Evolutionary conservation across 2,329 filamentous ascomycete species (phyloP).

Genomic region (Penicillium sp.): DNA sequence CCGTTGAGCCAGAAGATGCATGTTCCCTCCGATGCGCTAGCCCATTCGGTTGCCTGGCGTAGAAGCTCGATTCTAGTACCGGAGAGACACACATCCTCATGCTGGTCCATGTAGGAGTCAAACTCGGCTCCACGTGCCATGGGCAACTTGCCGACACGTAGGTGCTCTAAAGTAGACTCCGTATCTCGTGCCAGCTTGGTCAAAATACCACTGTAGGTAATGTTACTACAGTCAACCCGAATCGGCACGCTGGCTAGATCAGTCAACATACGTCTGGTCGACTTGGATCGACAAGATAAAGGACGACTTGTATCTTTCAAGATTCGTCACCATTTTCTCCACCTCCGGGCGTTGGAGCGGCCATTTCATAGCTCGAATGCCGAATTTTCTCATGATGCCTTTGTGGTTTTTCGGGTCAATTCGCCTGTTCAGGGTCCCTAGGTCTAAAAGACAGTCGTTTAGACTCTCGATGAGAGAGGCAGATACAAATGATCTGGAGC

Average conservation of each 20-base stretch:
- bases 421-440: constrained; percentile 13
- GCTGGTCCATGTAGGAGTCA: not conserved
- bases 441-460: constrained; percentile 12
- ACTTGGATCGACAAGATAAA: constrained; percentile 28
- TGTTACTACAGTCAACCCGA: no score
- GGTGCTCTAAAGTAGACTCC: no score
- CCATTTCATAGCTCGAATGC: constrained; percentile 32
- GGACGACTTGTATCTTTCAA: constrained; percentile 27
- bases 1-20: not conserved
- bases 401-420: constrained; percentile 16
- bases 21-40: not conserved
- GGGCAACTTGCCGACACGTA: not conserved
- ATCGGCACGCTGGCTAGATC: not conserved
- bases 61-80: not conserved
- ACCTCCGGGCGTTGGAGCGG: constrained; percentile 30
- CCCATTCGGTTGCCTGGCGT: not conserved
- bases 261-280: constrained; percentile 30
- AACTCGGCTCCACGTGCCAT: not conserved
- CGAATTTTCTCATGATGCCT: constrained; percentile 22
- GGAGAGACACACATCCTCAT: not conserved
- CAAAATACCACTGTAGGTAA: no score
- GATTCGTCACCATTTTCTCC: constrained; percentile 14
- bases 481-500: constrained; percentile 9
- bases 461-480: constrained; percentile 11
- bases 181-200: no score